Evolutionary conservation across 768 basidiomycete species (phyloP).

Genomic region (Naematelia encephala): DNA sequence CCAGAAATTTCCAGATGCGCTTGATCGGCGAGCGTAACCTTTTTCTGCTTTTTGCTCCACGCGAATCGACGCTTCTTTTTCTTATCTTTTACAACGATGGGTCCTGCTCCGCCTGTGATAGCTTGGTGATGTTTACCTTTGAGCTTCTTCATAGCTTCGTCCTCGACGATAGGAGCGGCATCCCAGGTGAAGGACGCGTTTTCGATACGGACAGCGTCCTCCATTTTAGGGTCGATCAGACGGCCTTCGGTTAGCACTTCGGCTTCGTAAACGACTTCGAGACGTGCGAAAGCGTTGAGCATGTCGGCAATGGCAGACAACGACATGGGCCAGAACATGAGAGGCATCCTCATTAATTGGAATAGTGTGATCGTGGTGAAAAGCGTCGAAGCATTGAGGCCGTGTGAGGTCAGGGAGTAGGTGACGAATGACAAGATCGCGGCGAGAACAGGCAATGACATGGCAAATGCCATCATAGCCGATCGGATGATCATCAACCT

Average conservation of each 20-base stretch:
- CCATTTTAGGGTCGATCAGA: constrained; percentile 58
- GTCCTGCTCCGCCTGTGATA: constrained; percentile 12
- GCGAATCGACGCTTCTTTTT: constrained; percentile 12
- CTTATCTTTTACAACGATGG: constrained; percentile 15
- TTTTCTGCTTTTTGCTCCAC: constrained; percentile 41
- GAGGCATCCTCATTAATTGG: constrained; percentile 73
- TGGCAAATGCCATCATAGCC: constrained; percentile 65
- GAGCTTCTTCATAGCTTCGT: constrained; percentile 41
- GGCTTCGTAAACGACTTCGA: constrained; percentile 77
- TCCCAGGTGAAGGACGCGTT: constrained; percentile 85
- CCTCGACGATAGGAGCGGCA: constrained; percentile 54
- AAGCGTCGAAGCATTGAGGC: constrained; percentile 59
- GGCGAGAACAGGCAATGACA: constrained; percentile 67
- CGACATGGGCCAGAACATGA: constrained; percentile 62
- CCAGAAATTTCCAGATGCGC: constrained; percentile 38
- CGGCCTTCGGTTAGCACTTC: constrained; percentile 66
- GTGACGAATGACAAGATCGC: constrained; percentile 67
- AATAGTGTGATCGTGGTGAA: constrained; percentile 85
- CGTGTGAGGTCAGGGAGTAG: constrained; percentile 58
- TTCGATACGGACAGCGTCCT: constrained; percentile 65
- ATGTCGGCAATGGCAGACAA: constrained; percentile 80
- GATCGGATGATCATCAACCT: constrained; percentile 58
- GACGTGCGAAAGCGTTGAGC: constrained; percentile 69
- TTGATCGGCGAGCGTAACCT: constrained; percentile 34
- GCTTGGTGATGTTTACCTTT: constrained; percentile 26